Evolutionary conservation across 306 rosid species (phyloP), one percentile per base, ranked within the genome.

Genomic region (Hippophae tibetana): DNA sequence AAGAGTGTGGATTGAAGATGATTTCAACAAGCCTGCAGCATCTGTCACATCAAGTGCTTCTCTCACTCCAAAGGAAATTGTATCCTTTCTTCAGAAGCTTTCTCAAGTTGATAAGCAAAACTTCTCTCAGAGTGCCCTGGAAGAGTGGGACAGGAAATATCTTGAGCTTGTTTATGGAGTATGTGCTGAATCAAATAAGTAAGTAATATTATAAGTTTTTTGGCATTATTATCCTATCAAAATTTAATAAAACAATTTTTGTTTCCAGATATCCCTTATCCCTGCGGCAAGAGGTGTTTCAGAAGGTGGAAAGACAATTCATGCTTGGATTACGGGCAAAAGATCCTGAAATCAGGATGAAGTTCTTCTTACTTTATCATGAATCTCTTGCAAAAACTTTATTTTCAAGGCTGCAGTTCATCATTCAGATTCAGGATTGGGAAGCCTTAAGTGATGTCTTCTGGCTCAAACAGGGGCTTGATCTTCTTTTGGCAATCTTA

Each of bases 391-490:
- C 66, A 46, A 88, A 89, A 80, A 71, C 94, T 49, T 77, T 93
- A 66, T 93, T 93, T 56, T 58, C 72, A 46, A 84, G 99, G 81
- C 95, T 93, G 55, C 97, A 86, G 63, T 93, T 76, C 77, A 84
- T 93, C 57, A 86, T 93, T 73, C 97, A 93, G 67, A 9, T 64
- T 72, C 99, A 93, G 70, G 90, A 93, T 43, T 93, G 99, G 99
- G 95, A 78, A 69, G 94, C 97, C 61, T 76, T 93, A 78, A 84
- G 95, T 71, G 95, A 89, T 72, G 89, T 86, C 71, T 93, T 93
- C 76, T 93, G 99, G 99, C 95, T 93, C 76, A 93, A 93, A 71
- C 99, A 93, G 76, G 99, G 99, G 67, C 99, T 93, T 57, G 99
- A 93, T 81, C 94, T 88, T 71, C 94, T 93, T 74, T 72, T 93